Base-by-base conservation (phyloP, 2,329 filamentous ascomycete genomes). In the Stagonosporopsis chrysanthemi region DNA sequence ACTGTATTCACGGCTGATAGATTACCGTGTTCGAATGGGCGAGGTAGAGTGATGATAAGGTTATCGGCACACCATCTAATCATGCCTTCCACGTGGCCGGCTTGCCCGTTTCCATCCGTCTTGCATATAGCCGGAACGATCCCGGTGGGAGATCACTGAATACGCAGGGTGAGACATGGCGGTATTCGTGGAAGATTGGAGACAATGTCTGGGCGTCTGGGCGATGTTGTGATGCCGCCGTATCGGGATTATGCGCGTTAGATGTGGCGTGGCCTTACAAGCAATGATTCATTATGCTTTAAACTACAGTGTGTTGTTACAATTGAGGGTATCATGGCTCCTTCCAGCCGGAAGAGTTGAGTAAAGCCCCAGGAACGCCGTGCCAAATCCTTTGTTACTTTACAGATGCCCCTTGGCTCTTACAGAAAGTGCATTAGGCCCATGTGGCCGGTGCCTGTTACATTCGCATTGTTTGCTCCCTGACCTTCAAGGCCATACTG, bases 401-500 rank as follows among this genome's bases (percentile, higher is more conserved):
- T 45, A 44, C 31, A 48, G 17, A 29, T 31, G 43, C 17, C 9
- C 24, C 19, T n/a, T 2, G 9, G 6, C 15, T 33, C 11, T 31
- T 33, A 58, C 39, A 58, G 52, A 26, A 53, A 58, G 14, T 58
- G 45, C 50, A 58, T 53, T 31, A 58, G 19, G 3, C 55, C 55
- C 45, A 58, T 36, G 19, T 53, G 49, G n/a, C 55, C 55, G 2
- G 45, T 46, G 7, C 40, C 41, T 17, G 44, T 45, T 7, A 39
- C 36, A 12, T 47, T 49, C 17, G 38, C 42, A 22, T 36, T 47
- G 24, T 43, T 48, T 11, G 46, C 28, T 2, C 33, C 6, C 23
- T 61, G 56, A 4, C 76, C 69, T n/a, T 81, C 78, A 63, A 78
- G 77, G 6, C 78, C 79, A 53, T 79, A 82, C 52, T 82, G 77